phyloP scores from a whole-genome alignment of 2,329 filamentous ascomycete species.

The Xylariaceae sp. region DNA sequence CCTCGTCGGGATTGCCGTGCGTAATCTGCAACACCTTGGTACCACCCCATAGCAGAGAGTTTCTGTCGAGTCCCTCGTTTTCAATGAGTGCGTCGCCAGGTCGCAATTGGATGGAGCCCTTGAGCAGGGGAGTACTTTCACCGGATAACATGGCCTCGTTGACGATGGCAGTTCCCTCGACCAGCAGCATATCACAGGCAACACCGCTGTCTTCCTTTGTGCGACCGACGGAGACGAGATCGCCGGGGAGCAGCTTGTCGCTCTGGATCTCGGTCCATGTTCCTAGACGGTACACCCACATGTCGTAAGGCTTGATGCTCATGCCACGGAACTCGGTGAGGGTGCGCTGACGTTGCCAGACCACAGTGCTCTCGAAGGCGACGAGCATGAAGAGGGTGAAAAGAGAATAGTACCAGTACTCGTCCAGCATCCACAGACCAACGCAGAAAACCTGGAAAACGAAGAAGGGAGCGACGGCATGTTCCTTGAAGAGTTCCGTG shows the following conservation, averaged over 20 bases:
- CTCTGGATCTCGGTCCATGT: slow-evolving; percentile 87
- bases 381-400: slow-evolving; percentile 99
- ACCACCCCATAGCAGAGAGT: slow-evolving; percentile 90
- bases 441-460: slow-evolving; percentile 99
- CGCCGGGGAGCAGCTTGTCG: slow-evolving; percentile 87
- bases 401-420: slow-evolving; percentile 99
- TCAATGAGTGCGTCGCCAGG: slow-evolving; percentile 77
- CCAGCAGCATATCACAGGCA: slow-evolving; percentile 91
- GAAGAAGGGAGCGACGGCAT: slow-evolving; percentile 97
- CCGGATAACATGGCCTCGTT: slow-evolving; percentile 99
- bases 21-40: slow-evolving; percentile 96
- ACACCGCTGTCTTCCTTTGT: slow-evolving; percentile 97
- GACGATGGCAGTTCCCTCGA: slow-evolving; percentile 93
- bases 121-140: slow-evolving; percentile 92
- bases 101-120: slow-evolving; percentile 90
- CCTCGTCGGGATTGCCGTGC: slow-evolving; percentile 74
- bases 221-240: slow-evolving; percentile 84
- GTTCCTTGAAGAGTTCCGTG: slow-evolving; percentile 92
- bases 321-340: slow-evolving; percentile 95
- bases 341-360: slow-evolving; percentile 97
- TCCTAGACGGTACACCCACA: slow-evolving; percentile 82
- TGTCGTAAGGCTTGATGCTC: slow-evolving; percentile 97
- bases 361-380: slow-evolving; percentile 94
- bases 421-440: slow-evolving; percentile 95
- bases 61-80: slow-evolving; percentile 90